Percentiles rank a stretch among this genome's conserved stretches.
phyloP scores from a whole-genome alignment of 768 basidiomycete genomes.

The Collybiopsis confluens region DNA sequence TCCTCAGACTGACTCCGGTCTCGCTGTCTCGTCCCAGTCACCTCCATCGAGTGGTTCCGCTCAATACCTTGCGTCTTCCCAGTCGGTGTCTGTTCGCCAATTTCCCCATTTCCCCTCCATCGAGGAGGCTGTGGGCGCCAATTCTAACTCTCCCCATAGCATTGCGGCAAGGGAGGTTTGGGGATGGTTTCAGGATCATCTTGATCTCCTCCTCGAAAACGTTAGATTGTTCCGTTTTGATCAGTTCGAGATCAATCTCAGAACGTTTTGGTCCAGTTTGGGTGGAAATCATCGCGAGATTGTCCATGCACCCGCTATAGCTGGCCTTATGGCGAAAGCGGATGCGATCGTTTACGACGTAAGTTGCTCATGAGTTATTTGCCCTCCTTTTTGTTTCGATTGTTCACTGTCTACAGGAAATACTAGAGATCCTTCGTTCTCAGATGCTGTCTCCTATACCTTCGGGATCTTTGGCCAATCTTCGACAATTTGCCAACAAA shows the following conservation, averaged over 20 bases:
- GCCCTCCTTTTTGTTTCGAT: not conserved
- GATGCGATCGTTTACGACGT: conserved; percentile 92
- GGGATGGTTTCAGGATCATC: conserved; percentile 90
- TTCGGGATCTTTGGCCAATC: conserved; percentile 57
- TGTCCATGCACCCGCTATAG: conserved; percentile 84
- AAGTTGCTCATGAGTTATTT: conserved; percentile 26
- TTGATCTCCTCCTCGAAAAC: conserved; percentile 77
- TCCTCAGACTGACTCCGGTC: conserved; percentile 51
- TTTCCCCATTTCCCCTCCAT: conserved; percentile 81
- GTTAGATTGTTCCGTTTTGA: conserved; percentile 79
- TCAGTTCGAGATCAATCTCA: conserved; percentile 83
- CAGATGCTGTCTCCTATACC: conserved; percentile 81
- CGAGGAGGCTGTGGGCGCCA: conserved; percentile 76
- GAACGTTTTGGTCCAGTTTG: conserved; percentile 80
- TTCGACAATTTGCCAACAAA: conserved; percentile 81
- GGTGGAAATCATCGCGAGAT: conserved; percentile 78
- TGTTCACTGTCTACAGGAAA: conserved; percentile 52
- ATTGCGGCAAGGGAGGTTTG: conserved; percentile 84
- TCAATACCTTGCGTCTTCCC: conserved; percentile 47
- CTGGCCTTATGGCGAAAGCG: conserved; percentile 83
- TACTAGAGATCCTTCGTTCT: conserved; percentile 77
- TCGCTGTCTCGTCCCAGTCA: conserved; percentile 55
- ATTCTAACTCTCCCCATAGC: conserved; percentile 70
- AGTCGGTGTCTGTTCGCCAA: conserved; percentile 64
- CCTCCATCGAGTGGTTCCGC: conserved; percentile 42